These are phyloP conservation scores for Croton laevigatus DNA, from an alignment of 441 rosid genomes.

Conservation along the genomic window DNA sequence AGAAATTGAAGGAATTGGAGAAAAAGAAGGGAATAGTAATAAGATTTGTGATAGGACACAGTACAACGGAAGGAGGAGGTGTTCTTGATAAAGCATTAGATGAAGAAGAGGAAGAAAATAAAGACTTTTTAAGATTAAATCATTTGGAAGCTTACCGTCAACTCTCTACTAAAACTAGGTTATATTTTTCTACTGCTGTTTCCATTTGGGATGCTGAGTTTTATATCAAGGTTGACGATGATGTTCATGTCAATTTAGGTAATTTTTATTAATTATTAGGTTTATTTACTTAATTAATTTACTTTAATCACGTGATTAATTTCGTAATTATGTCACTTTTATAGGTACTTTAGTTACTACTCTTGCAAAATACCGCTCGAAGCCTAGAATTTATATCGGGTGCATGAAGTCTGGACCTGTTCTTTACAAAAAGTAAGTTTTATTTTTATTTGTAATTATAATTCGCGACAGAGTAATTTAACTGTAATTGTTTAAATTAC, in stretches of 20 bases:
- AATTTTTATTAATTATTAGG: background rate
- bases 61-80: slow-evolving; percentile 77
- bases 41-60: slow-evolving; percentile 87
- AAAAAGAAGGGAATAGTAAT: slow-evolving; percentile 77
- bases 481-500: background rate
- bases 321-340: background rate
- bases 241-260: slow-evolving; percentile 81
- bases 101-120: slow-evolving; percentile 54
- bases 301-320: background rate
- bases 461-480: too few species aligned
- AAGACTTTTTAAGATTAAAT: slow-evolving; percentile 69
- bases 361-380: slow-evolving; percentile 52
- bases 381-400: slow-evolving; percentile 71
- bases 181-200: slow-evolving; percentile 73
- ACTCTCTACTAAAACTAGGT: slow-evolving; percentile 76
- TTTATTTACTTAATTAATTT: background rate
- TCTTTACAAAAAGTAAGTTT: slow-evolving; percentile 58
- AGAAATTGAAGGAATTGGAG: slow-evolving; percentile 61
- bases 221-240: slow-evolving; percentile 87
- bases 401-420: slow-evolving; percentile 98
- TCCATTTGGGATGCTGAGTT: slow-evolving; percentile 83
- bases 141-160: slow-evolving; percentile 85
- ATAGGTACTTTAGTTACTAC: slow-evolving; percentile 53
- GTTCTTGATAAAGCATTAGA: slow-evolving; percentile 67
- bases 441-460: too few species aligned